Percentiles rank a stretch among this genome's conserved stretches.
Conservation (phyloP, 2,329 filamentous ascomycete genomes). For the Dendrostoma leiphaemia region DNA sequence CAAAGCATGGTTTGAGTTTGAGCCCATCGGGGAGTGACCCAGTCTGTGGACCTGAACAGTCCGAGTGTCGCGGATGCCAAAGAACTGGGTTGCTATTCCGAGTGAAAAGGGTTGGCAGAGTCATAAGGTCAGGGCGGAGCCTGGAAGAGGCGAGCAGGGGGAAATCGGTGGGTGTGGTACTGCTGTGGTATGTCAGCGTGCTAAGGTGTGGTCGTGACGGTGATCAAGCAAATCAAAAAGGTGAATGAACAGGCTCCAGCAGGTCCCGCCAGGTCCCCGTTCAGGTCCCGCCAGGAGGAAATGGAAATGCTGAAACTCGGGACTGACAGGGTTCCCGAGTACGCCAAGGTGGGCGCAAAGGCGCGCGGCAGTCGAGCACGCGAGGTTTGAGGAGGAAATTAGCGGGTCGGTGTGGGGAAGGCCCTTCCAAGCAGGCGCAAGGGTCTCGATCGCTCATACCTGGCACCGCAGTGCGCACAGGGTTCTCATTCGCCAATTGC, state of each 20-base stretch:
- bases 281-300: slow-evolving; percentile 12
- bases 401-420: slow-evolving; percentile 13
- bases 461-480: background rate
- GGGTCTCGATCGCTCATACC: no score
- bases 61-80: no score
- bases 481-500: background rate
- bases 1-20: slow-evolving; percentile 8
- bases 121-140: no score
- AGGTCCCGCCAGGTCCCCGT: no score
- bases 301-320: slow-evolving; percentile 17
- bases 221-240: slow-evolving; percentile 12
- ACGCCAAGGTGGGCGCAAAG: slow-evolving; percentile 5
- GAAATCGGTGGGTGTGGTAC: no score
- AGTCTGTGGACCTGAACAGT: slow-evolving; percentile 3
- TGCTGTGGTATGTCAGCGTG: background rate
- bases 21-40: slow-evolving; percentile 13
- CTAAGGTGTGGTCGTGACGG: slow-evolving; percentile 1
- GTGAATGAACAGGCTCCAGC: background rate
- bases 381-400: slow-evolving; percentile 11
- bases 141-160: background rate
- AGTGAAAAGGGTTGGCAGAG: no score
- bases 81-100: no score
- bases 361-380: slow-evolving; percentile 8
- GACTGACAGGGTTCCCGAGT: slow-evolving; percentile 5
- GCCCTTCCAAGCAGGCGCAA: background rate